A percentile compares a stretch with the other conserved stretches of the same genome.
Conservation (phyloP, 305 asterid species). For the Fraxinus velutina region DNA sequence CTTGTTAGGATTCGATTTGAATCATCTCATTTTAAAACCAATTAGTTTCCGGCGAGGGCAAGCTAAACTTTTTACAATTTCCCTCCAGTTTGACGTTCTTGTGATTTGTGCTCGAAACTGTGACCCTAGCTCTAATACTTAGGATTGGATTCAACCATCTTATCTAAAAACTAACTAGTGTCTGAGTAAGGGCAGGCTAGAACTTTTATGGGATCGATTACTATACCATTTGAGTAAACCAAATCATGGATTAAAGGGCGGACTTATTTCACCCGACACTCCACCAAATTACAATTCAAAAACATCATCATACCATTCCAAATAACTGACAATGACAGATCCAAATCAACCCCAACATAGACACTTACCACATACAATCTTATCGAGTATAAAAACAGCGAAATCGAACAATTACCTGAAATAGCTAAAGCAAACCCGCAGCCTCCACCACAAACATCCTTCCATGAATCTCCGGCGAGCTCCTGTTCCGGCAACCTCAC, state of each 20-base stretch:
- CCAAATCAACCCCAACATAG: not conserved
- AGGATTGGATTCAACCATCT: not conserved
- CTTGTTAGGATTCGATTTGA: not conserved
- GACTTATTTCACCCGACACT: not conserved
- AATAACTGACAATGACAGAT: not conserved
- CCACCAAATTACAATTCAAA: not conserved
- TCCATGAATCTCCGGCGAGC: constrained; percentile 48
- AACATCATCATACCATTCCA: not conserved
- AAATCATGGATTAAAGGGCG: not conserved
- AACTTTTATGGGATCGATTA: not conserved
- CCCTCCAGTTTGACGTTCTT: not conserved
- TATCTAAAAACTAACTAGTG: not conserved
- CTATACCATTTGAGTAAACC: not conserved
- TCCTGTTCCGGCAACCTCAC: constrained; percentile 41
- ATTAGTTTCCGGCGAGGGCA: not conserved
- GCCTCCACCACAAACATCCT: constrained; percentile 70
- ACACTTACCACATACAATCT: not conserved
- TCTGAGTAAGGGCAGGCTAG: not conserved
- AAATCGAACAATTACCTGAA: constrained; percentile 36
- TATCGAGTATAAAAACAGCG: not conserved
- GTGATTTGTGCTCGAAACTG: not conserved
- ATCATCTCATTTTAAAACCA: not conserved
- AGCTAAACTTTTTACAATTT: not conserved
- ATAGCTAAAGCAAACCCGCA: constrained; percentile 72
- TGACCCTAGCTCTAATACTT: not conserved